phyloP scores from a whole-genome alignment of 2,329 filamentous ascomycete genomes.

The Penicillium hordei region DNA sequence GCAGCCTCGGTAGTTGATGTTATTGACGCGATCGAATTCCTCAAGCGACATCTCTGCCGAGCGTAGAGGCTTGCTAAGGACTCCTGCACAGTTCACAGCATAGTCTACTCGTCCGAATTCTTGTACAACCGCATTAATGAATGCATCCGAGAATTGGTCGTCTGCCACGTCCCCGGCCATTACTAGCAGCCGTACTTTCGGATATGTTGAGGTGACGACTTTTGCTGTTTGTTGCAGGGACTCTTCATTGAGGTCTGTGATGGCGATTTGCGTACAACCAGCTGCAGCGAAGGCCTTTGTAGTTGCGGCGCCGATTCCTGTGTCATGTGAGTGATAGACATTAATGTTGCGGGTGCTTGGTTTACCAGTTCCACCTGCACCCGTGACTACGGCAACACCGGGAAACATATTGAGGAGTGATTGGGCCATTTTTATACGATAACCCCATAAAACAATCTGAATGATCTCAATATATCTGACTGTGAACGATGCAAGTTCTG shows the following conservation, averaged over 20 bases:
- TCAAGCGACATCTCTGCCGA: slow-evolving; percentile 48
- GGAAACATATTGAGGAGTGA: slow-evolving; percentile 34
- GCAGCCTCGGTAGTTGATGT: slow-evolving; percentile 56
- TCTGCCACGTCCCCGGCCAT: slow-evolving; percentile 51
- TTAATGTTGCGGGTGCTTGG: neutral
- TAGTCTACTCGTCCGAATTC: slow-evolving; percentile 54
- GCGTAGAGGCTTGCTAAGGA: slow-evolving; percentile 34
- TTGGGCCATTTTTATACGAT: too few species aligned
- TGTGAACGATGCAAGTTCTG: neutral
- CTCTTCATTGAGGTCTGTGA: slow-evolving; percentile 53
- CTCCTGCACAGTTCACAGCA: slow-evolving; percentile 57
- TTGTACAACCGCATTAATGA: slow-evolving; percentile 25
- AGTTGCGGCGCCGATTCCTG: slow-evolving; percentile 58
- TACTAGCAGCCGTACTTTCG: slow-evolving; percentile 35
- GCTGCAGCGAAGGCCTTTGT: slow-evolving; percentile 52
- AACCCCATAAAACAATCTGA: neutral
- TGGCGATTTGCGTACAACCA: slow-evolving; percentile 54
- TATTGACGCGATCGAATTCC: slow-evolving; percentile 55
- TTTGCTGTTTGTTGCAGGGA: slow-evolving; percentile 39
- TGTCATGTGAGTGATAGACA: neutral
- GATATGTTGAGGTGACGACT: slow-evolving; percentile 33
- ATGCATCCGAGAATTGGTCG: slow-evolving; percentile 45
- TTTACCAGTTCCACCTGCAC: slow-evolving; percentile 50
- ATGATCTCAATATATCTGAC: neutral
- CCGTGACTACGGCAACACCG: slow-evolving; percentile 51